These are phyloP conservation scores for Canavalia ensiformis DNA, from an alignment of 306 rosid genomes.

Conservation along the genomic window DNA sequence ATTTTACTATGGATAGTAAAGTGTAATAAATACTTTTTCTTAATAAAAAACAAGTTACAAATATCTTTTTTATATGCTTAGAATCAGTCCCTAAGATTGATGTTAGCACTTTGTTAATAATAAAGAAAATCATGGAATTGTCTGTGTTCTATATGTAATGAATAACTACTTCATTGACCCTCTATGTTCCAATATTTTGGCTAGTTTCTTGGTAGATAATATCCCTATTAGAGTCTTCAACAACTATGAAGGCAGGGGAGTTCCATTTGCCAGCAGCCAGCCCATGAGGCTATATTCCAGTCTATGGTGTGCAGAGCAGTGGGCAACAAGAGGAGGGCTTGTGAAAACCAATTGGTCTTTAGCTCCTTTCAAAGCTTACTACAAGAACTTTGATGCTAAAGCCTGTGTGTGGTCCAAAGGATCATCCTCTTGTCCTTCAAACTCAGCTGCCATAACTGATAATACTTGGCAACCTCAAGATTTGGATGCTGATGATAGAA, in stretches of 20 bases:
- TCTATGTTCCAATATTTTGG: background rate
- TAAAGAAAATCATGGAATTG: background rate
- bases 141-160: background rate
- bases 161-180: background rate
- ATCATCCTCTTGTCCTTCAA: constrained; percentile 36
- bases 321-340: constrained; percentile 58
- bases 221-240: constrained; percentile 58
- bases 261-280: constrained; percentile 55
- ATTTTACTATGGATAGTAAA: background rate
- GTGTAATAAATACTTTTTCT: no score
- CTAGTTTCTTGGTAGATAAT: constrained; percentile 51
- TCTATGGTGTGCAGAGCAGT: constrained; percentile 52
- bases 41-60: no score
- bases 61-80: no score
- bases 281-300: constrained; percentile 55
- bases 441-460: background rate
- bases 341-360: constrained; percentile 51
- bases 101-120: no score
- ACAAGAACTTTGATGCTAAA: constrained; percentile 48
- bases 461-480: constrained; percentile 14
- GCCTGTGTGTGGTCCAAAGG: constrained; percentile 43
- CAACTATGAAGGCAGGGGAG: constrained; percentile 51
- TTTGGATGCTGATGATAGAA: constrained; percentile 29
- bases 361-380: constrained; percentile 57
- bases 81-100: no score